A percentile compares a stretch with the other conserved stretches of the same genome.
phyloP scores from a whole-genome alignment of 768 basidiomycete species.

The Naganishia vishniacii region DNA sequence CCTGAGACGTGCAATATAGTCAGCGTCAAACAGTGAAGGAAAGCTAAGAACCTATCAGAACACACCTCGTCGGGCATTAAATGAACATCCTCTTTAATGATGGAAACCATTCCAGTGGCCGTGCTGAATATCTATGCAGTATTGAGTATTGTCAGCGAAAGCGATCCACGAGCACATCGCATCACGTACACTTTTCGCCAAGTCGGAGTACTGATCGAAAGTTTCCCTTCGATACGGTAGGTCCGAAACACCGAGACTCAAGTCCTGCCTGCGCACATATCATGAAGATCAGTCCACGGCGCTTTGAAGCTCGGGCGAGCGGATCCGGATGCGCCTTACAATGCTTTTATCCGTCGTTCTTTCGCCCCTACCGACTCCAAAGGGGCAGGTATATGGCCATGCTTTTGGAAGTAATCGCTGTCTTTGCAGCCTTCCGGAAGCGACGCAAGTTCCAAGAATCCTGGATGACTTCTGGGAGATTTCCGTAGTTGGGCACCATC shows the following conservation, averaged over 20 bases:
- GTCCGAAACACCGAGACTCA: background rate
- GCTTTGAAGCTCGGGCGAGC: too few species aligned
- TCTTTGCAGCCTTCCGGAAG: background rate
- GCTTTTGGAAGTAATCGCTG: background rate
- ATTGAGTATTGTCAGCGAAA: too few species aligned
- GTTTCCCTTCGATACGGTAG: conserved; percentile 2
- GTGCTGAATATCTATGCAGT: conserved; percentile 6
- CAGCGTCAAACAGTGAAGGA: too few species aligned
- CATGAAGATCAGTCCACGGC: too few species aligned
- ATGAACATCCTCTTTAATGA: conserved; percentile 18
- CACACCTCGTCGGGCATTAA: conserved; percentile 11
- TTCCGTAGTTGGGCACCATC: background rate
- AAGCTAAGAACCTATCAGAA: background rate
- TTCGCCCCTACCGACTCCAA: background rate
- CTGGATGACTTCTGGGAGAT: background rate
- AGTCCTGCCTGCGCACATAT: background rate
- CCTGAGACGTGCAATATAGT: background rate
- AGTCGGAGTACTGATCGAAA: background rate
- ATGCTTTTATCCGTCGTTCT: background rate
- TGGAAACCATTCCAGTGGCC: conserved; percentile 2
- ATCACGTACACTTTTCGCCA: conserved; percentile 7
- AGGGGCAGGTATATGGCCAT: background rate
- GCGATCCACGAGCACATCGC: too few species aligned
- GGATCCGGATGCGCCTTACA: background rate
- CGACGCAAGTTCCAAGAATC: background rate